Base-by-base conservation (phyloP, 345 rosid genomes). In the Gossypium australe region DNA sequence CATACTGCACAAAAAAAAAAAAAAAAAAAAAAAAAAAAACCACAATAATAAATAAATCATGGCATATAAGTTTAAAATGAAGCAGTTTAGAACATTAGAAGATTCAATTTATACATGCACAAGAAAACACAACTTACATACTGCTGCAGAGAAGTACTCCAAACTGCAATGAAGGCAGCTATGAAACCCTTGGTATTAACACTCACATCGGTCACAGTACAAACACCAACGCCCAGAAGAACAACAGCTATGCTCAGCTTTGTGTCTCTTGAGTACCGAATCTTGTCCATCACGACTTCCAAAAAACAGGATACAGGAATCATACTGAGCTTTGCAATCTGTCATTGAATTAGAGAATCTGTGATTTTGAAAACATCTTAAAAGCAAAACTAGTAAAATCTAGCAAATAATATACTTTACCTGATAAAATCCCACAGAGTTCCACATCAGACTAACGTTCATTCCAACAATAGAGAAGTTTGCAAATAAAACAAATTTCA, bases 371-470 rank as follows among this genome's bases (percentile, higher is more conserved):
- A 62, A 67, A 11, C 20, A 70, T 3, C 48, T 56, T 61, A 41
- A 73, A 8, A 41, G 8, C 13, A 43, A 45, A 74, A 9, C 16
- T 17, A 71, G 77, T 17, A 7, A 25, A 56, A 53, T 45, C 24
- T 10, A 75, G 64, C 45, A 53, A 22, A 45, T 67, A 64, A 11
- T 51, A 58, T 5, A 55, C 11, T 73, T 67, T 61, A 60, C 64
- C 64, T 60, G 64, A 60, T 60, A 60, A 60, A 60, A 60, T 29
- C 99, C 99, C 25, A 94, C 99, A 27, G 98, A 94, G 84, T 94
- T 94, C 98, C 97, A 94, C 99, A 94, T 93, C 67, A 94, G 85
- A 83, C 99, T 94, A 61, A 94, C 97, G 63, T 94, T 94, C 99
- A 94, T 94, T 81, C 99, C 99, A 84, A 94, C 99, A 20, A 94